These are phyloP conservation scores for Scenedesmus sp. DNA, from an alignment of 163 green algal species.

Conservation along the genomic window DNA sequence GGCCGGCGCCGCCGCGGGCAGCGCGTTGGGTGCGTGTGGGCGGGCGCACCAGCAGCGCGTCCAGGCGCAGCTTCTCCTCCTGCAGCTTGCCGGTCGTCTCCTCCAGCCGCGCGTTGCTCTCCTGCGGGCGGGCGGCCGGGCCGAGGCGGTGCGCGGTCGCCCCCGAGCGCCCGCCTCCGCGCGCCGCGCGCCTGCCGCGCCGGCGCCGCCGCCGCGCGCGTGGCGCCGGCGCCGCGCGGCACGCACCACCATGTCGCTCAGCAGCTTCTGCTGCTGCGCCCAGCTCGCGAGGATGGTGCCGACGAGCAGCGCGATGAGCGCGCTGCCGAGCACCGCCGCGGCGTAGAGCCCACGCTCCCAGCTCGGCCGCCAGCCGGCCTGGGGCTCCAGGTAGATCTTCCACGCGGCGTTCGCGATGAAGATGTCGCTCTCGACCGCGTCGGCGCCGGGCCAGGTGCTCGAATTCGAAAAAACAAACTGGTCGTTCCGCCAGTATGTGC, in stretches of 20 bases:
- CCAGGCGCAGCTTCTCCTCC: constrained; percentile 23
- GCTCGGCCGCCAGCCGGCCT: constrained; percentile 16
- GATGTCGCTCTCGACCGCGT: constrained; percentile 15
- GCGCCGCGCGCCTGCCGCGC: too few relatives aligned
- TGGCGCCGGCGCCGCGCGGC: too few relatives aligned
- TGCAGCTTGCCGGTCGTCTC: constrained; percentile 35
- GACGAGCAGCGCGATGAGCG: constrained; percentile 31
- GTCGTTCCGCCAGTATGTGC: not conserved
- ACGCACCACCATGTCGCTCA: constrained; percentile 36
- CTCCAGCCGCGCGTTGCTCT: constrained; percentile 32
- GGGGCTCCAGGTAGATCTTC: constrained; percentile 39
- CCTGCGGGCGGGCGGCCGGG: too few relatives aligned
- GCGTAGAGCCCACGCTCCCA: constrained; percentile 37
- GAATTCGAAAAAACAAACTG: constrained; percentile 30
- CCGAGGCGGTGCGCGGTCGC: too few relatives aligned
- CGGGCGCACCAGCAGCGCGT: not conserved
- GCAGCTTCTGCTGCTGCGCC: constrained; percentile 36
- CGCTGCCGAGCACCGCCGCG: constrained; percentile 28
- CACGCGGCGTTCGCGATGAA: constrained; percentile 35
- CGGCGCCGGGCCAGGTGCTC: not conserved
- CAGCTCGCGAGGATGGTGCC: constrained; percentile 29
- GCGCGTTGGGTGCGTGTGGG: not conserved
- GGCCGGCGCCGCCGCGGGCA: too few relatives aligned
- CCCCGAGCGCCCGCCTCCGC: not conserved
- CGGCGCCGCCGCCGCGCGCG: too few relatives aligned